Percentiles rank a stretch among this genome's conserved stretches.
These are phyloP conservation scores for Leccinum ponderosum DNA, from an alignment of 1,284 basidiomycete genomes.

Conservation along the genomic window DNA sequence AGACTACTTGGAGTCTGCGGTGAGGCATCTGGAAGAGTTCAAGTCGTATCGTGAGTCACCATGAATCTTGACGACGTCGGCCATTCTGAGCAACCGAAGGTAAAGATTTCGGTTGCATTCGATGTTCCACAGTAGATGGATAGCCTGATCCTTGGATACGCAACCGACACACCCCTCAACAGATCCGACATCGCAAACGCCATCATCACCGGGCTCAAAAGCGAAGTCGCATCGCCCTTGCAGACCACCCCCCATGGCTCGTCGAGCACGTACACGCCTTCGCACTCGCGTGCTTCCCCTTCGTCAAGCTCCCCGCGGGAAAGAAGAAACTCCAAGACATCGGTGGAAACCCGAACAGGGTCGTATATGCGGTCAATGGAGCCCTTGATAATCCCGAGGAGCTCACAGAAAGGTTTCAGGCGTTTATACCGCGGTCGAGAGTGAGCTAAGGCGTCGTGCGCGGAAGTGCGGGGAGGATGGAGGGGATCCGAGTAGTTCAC, in stretches of 20 bases:
- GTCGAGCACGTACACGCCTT: slow-evolving; percentile 63
- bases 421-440: slow-evolving; percentile 70
- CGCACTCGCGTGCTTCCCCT: slow-evolving; percentile 49
- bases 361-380: slow-evolving; percentile 39
- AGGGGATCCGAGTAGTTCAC: slow-evolving; percentile 9
- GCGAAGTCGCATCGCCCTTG: slow-evolving; percentile 53
- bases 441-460: slow-evolving; percentile 42
- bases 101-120: too few species aligned
- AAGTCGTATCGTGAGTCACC: slow-evolving; percentile 50
- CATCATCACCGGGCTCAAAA: slow-evolving; percentile 58
- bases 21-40: slow-evolving; percentile 67
- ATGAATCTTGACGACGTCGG: slow-evolving; percentile 29
- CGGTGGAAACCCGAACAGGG: slow-evolving; percentile 24
- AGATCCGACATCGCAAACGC: slow-evolving; percentile 58
- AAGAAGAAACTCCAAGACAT: slow-evolving; percentile 40
- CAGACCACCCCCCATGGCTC: slow-evolving; percentile 56
- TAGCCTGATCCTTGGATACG: too few species aligned
- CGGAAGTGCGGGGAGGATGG: slow-evolving; percentile 16
- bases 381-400: slow-evolving; percentile 48
- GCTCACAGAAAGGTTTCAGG: slow-evolving; percentile 63
- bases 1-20: slow-evolving; percentile 68
- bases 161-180: slow-evolving; percentile 40
- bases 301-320: slow-evolving; percentile 39
- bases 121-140: too few species aligned
- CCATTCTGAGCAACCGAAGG: neutral